A percentile compares a stretch with the other conserved stretches of the same genome.
Conservation (phyloP, 306 rosid species). For the Luffa acutangula region DNA sequence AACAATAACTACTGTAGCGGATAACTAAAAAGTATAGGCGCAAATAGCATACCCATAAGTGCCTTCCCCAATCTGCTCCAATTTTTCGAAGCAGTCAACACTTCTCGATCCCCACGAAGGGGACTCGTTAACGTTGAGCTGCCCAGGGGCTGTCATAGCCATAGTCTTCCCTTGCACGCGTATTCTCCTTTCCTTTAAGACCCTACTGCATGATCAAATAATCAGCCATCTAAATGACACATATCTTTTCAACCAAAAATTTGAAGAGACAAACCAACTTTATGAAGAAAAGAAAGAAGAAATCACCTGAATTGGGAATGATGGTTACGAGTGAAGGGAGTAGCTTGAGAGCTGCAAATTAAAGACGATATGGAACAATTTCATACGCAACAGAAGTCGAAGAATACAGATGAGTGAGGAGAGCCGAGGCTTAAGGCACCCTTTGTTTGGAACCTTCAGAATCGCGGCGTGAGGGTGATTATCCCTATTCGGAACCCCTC, state of each 20-base stretch:
- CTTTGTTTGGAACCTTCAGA: not conserved
- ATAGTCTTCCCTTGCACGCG: constrained; percentile 17
- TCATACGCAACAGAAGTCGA: not conserved
- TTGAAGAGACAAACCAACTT: not conserved
- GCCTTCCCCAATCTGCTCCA: constrained; percentile 98
- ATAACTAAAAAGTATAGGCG: not conserved
- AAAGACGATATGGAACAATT: not conserved
- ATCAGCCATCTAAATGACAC: not conserved
- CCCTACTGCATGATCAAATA: not conserved
- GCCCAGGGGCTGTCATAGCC: constrained; percentile 81
- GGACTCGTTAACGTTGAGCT: constrained; percentile 55
- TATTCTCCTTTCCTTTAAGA: not conserved
- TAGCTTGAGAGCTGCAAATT: not conserved
- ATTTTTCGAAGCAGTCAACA: constrained; percentile 87
- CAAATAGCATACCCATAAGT: constrained; percentile 60
- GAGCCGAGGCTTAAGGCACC: not conserved
- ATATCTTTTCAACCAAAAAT: not conserved
- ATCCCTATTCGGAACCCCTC: too few relatives aligned
- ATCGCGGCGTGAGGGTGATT: not conserved
- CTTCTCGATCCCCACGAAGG: constrained; percentile 94
- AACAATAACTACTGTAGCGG: not conserved
- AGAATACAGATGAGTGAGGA: not conserved
- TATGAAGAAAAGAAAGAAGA: not conserved
- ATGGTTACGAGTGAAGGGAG: not conserved
- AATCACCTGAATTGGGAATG: not conserved